Conservation (phyloP, 1,284 basidiomycete genomes). For the Sporisorium iseilematis-ciliati region DNA sequence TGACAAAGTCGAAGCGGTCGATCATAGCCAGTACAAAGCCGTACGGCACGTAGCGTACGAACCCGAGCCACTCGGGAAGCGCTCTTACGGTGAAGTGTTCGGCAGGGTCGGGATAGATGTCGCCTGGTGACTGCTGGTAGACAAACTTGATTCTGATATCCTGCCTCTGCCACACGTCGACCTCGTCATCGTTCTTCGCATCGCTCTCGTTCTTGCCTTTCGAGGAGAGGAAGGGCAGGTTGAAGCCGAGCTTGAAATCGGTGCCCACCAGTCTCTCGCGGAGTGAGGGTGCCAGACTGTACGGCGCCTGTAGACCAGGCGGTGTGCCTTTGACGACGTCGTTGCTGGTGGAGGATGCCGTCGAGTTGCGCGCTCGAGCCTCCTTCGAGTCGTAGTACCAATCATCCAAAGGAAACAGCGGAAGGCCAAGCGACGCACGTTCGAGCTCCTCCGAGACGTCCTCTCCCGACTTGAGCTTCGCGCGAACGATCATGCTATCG, state of each 20-base stretch:
- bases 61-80: conserved; percentile 42
- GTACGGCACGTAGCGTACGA: conserved; percentile 30
- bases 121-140: conserved; percentile 27
- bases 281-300: conserved; percentile 22
- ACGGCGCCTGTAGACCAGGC: conserved; percentile 20
- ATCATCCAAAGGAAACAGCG: conserved; percentile 22
- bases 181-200: background rate
- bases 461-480: conserved; percentile 26
- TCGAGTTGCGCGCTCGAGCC: background rate
- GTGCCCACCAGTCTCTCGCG: conserved; percentile 19
- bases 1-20: conserved; percentile 34
- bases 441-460: conserved; percentile 31
- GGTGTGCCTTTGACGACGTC: background rate
- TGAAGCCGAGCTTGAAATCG: conserved; percentile 23
- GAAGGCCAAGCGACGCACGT: conserved; percentile 30
- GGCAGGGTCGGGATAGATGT: conserved; percentile 16
- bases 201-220: conserved; percentile 8
- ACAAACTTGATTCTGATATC: conserved; percentile 32
- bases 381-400: conserved; percentile 4
- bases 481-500: conserved; percentile 19
- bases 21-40: conserved; percentile 23
- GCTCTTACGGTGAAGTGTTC: conserved; percentile 32
- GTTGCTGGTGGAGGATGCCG: background rate
- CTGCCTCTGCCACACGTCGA: conserved; percentile 36
- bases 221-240: conserved; percentile 22